Conservation (phyloP, 352 stramenopile species). For the Phytopythium cucurbitacearum region DNA sequence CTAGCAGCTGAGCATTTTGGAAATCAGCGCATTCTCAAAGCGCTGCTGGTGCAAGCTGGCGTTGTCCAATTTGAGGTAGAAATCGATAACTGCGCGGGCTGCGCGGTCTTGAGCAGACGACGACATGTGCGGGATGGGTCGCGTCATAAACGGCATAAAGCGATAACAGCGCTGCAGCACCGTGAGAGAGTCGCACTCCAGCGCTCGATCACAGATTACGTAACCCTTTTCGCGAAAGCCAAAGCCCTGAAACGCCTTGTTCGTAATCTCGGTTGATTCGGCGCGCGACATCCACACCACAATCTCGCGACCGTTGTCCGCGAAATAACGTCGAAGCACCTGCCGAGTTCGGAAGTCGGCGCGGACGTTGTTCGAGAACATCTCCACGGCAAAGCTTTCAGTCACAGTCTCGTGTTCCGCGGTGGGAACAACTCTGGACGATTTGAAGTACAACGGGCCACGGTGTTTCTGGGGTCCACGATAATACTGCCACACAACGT, state of each 20-base stretch:
- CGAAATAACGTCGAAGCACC: slow-evolving; percentile 38
- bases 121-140: slow-evolving; percentile 9
- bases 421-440: not conserved
- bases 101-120: slow-evolving; percentile 15
- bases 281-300: slow-evolving; percentile 47
- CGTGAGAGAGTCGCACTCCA: not conserved
- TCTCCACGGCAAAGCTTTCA: slow-evolving; percentile 16
- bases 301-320: slow-evolving; percentile 40
- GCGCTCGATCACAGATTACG: slow-evolving; percentile 25
- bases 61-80: slow-evolving; percentile 23
- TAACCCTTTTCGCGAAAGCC: slow-evolving; percentile 53
- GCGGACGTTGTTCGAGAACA: slow-evolving; percentile 17
- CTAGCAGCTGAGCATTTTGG: too few relatives aligned
- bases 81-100: slow-evolving; percentile 26
- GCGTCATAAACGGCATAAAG: not conserved
- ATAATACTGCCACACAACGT: slow-evolving; percentile 15
- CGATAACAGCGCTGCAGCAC: slow-evolving; percentile 1
- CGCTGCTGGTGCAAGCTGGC: slow-evolving; percentile 23
- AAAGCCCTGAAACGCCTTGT: slow-evolving; percentile 28
- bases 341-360: slow-evolving; percentile 40
- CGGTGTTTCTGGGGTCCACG: slow-evolving; percentile 13
- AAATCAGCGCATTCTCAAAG: slow-evolving; percentile 25
- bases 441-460: slow-evolving; percentile 14
- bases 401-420: not conserved
- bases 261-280: slow-evolving; percentile 41